These are phyloP conservation scores for Penicillium alfredii DNA, from an alignment of 495 filamentous ascomycete genomes.

Conservation along the genomic window DNA sequence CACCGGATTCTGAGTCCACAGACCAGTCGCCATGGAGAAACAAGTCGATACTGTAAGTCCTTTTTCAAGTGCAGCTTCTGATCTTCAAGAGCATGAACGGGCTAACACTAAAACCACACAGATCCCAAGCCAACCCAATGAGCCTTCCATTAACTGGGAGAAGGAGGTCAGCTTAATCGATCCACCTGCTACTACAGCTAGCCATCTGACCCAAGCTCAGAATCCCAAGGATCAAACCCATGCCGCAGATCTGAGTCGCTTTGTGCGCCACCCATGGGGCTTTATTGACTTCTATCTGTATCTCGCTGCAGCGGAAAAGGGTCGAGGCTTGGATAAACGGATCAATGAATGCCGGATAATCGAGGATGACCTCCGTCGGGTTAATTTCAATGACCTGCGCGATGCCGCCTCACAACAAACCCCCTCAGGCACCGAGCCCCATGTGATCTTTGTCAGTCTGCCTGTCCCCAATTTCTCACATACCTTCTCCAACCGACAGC, in stretches of 20 bases:
- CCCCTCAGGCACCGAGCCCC: slow-evolving; percentile 9
- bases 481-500: slow-evolving; percentile 11
- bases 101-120: background rate
- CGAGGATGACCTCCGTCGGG: slow-evolving; percentile 18
- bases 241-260: background rate
- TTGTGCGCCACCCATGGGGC: slow-evolving; percentile 26
- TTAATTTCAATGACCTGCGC: slow-evolving; percentile 19
- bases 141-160: slow-evolving; percentile 6
- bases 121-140: background rate
- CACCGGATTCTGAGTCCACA: too few species aligned
- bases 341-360: slow-evolving; percentile 18
- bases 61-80: too few species aligned
- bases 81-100: too few species aligned
- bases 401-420: slow-evolving; percentile 6
- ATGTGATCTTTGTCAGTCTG: slow-evolving; percentile 23
- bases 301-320: slow-evolving; percentile 20
- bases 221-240: background rate
- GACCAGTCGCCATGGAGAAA: too few species aligned
- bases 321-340: slow-evolving; percentile 9
- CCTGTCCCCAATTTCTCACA: slow-evolving; percentile 19
- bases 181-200: too few species aligned
- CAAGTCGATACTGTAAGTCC: too few species aligned
- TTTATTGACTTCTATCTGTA: slow-evolving; percentile 35
- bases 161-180: too few species aligned
- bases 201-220: background rate